Evolutionary conservation across 768 basidiomycete species (phyloP), one percentile per base, ranked within the genome.

Genomic region (Macrolepiota albuminosa): DNA sequence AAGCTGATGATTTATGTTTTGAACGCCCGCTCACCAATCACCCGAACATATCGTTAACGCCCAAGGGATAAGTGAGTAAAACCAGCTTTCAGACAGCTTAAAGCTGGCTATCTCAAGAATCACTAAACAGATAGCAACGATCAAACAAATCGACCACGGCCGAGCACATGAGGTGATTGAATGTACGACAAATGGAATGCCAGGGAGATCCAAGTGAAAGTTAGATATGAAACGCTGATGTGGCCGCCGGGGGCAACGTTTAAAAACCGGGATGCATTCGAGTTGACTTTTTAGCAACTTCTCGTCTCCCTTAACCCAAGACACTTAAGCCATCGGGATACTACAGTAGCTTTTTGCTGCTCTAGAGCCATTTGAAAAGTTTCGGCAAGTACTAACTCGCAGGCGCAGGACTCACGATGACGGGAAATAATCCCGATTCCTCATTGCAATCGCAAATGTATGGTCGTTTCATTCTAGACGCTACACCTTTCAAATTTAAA

Each of bases 381-480:
- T 21, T 46, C 13, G 21, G 10, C 21, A 21, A 43, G 42, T n/a
- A 10, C 24, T 24, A 6, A 46, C 21, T 24, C 11, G 2, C n/a
- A n/a, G 42, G n/a, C 42, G 4, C n/a, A 10, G 13, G 6, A 24
- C 5, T 21, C 45, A 46, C 11, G 13, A 24, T 64, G 63, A 29
- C 54, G 33, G 59, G 59, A 21, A 13, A 43, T 37, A 24, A 18
- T 42, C 42, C 21, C 40, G 43, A 34, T 51, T n/a, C 52, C 36
- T 63, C 58, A 4, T 47, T 67, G 48, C 62, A 58, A 43, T 46
- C 46, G 24, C 67, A 67, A 40, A 33, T 66, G 67, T 67, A 26
- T 33, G 63, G 1, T 13, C 36, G 18, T 6, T 49, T 31, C 40
- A 26, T 26, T 51, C 14, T n/a, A 45, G 26, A 1, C 31, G 26